Conservation (phyloP, 2,329 filamentous ascomycete species). For the Colletotrichum paranaense region DNA sequence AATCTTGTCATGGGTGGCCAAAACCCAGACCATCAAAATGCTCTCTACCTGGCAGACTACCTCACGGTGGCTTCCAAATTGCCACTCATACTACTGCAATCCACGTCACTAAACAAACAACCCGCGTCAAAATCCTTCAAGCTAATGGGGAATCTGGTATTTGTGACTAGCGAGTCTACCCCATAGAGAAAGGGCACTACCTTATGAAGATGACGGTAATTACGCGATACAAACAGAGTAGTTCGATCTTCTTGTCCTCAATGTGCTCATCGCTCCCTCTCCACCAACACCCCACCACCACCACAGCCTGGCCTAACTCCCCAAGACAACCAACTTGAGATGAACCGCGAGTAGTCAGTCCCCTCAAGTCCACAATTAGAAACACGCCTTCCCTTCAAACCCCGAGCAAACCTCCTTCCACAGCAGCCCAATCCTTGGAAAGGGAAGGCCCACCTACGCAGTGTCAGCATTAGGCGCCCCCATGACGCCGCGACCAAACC, state of each 20-base stretch:
- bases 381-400: background rate
- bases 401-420: background rate
- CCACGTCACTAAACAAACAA: background rate
- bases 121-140: background rate
- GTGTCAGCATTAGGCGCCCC: conserved; percentile 53
- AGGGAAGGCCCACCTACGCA: background rate
- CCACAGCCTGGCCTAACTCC: background rate
- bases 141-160: background rate
- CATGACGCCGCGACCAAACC: conserved; percentile 96
- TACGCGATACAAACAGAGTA: conserved; percentile 7
- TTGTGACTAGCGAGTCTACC: background rate
- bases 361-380: background rate
- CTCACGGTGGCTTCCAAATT: background rate
- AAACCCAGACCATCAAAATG: background rate
- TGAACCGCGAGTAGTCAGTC: background rate
- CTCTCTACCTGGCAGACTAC: background rate
- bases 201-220: background rate
- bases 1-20: background rate
- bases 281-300: background rate
- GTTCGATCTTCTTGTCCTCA: background rate
- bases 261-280: background rate
- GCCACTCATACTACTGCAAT: background rate
- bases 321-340: background rate
- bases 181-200: background rate
- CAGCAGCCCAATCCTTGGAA: background rate